Evolutionary conservation across 345 rosid genomes (phyloP), one percentile per base, ranked within the genome.

Genomic region (Luvunga scandens): DNA sequence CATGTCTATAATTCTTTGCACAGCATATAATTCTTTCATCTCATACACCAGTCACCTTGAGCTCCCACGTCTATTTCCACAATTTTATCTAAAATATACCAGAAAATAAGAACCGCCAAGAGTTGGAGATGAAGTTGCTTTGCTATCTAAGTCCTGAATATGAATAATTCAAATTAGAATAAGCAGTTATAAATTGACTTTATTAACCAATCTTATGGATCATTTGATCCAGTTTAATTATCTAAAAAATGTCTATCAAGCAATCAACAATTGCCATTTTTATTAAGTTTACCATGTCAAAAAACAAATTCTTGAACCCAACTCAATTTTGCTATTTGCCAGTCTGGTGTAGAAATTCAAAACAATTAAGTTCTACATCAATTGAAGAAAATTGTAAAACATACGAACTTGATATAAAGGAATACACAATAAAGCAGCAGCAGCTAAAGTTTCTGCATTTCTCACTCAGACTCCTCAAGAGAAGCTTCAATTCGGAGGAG

Each of bases 401-500:
- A 76, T 66, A 34, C 72, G 38, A 21, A 22, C 34, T 67, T 77
- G 73, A 16, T 27, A 0, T 30, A 66, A 22, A 48, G 22, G 12
- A 34, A 50, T 45, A 33, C 7, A 21, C 4, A 30, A 68, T 6
- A 38, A 64, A 21, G 22, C 27, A 33, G 2, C 28, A 31, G 14
- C 27, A 53, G 69, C 28, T 5, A 28, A 28, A 45, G 28, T 55
- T 31, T 38, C 28, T 27, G 66, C 69, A 62, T 25, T 21, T 25
- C 69, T 84, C 86, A 79, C 68, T 82, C 88, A 24, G 87, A 36
- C 24, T 87, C 90, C 76, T 87, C 90, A 27, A 85, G 0, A 22
- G 78, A 60, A 7, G 90, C 87, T 80, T 87, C 90, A 30, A 85
- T 71, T 55, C 85, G 85, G 39, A 87, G 87, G 64, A 87, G 90